Evolutionary conservation across 352 stramenopile genomes (phyloP), one percentile per base, ranked within the genome.

Genomic region (Globisporangium echinulatum): DNA sequence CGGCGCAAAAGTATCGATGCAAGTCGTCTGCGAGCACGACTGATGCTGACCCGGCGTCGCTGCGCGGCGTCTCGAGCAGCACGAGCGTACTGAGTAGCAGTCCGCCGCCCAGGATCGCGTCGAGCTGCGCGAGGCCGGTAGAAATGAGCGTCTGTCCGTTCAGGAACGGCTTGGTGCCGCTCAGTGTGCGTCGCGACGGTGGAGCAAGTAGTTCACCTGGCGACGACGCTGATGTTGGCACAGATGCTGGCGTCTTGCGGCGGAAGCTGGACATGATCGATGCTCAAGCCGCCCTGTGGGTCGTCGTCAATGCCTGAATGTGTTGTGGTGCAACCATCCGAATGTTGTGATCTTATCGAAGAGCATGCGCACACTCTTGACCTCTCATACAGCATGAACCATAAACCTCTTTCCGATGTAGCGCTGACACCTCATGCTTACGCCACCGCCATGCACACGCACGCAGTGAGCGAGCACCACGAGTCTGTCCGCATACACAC

Each of bases 121-220:
- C 81, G 44, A 90, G 54, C 49, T 88, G 68, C 15, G 63, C 64
- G 10, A 87, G 59, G 7, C 81, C 81, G 1, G 72, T 75, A 13
- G 78, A 87, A 13, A 85, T 58, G 3, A 90, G 67, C 37, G 74
- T 74, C 57, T 88, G 78, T 1, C 78, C 77, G 61, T 90, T 88
- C 44, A 88, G 54, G 42, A 90, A 90, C 11, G 81, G 75, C 54
- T 87, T 86, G 4, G 75, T 79, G 51, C 78, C 78, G n/a, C 69
- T 65, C 52, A 75, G 40, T 17, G 38, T 47, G 33, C 17, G 42
- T 5, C 52, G 51, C 15, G 57, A 49, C 17, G 58, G 33, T 8
- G 49, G 33, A 4, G 54, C 46, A 5, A 36, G 42, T 1, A 15
- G n/a, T 4, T 56, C 11, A 5, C n/a, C 49, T 7, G 46, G 11